These are phyloP conservation scores for Naganishia randhawae DNA, from an alignment of 768 basidiomycete genomes.

Conservation along the genomic window DNA sequence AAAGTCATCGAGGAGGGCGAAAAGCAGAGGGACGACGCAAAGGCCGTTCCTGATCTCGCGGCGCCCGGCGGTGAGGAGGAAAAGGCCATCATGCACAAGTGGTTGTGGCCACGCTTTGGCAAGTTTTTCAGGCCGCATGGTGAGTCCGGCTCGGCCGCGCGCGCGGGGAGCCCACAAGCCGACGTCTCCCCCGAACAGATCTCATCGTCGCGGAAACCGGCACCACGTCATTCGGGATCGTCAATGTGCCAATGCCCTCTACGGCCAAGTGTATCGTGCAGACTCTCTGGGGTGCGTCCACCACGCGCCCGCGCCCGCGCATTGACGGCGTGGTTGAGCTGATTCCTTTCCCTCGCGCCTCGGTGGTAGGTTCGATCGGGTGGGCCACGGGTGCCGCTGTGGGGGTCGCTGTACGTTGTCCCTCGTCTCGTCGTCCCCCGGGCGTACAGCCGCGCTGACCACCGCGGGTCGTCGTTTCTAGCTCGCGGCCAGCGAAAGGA, in stretches of 20 bases:
- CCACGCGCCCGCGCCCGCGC: background rate
- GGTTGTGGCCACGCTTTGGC: slow-evolving; percentile 77
- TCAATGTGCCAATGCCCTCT: slow-evolving; percentile 75
- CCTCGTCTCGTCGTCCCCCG: no score
- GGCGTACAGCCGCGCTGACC: no score
- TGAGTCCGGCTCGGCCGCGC: background rate
- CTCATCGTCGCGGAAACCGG: slow-evolving; percentile 87
- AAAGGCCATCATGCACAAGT: slow-evolving; percentile 64
- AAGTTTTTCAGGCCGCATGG: slow-evolving; percentile 59
- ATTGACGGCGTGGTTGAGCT: no score
- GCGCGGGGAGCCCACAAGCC: no score
- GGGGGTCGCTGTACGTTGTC: slow-evolving; percentile 59
- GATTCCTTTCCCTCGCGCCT: no score
- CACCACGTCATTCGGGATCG: slow-evolving; percentile 77
- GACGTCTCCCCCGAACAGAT: slow-evolving; percentile 38
- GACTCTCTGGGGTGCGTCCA: slow-evolving; percentile 67
- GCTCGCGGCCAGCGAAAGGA: slow-evolving; percentile 63
- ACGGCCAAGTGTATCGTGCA: slow-evolving; percentile 56
- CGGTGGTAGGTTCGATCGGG: slow-evolving; percentile 63
- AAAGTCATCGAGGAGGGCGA: slow-evolving; percentile 36
- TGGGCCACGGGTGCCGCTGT: slow-evolving; percentile 71
- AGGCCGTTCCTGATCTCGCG: no score
- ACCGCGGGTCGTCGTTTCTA: no score
- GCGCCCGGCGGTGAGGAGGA: slow-evolving; percentile 39
- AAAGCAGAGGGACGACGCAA: slow-evolving; percentile 34